Base-by-base conservation (phyloP, 2,329 filamentous ascomycete genomes). In the Sporothrix schenckii region DNA sequence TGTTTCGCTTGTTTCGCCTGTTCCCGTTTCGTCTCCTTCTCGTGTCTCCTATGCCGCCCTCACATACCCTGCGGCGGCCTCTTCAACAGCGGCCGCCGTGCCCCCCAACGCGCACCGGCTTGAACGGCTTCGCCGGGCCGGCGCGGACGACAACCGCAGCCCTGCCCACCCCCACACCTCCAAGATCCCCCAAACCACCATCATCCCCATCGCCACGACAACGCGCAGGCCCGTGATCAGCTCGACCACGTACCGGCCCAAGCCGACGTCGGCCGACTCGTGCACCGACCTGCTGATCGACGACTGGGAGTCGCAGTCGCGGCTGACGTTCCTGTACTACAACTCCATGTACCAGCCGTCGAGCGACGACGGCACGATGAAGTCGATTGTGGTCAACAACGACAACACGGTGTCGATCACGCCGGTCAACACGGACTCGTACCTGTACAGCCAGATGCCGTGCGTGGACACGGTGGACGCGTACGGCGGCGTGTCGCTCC, bases 301-400 rank as follows among this genome's bases (percentile, higher is more conserved):
- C 73, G 87, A 89, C 78, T 89, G 85, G 83, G 81, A 81, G 69
- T 89, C 87, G 10, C 87, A 89, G 76, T 89, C 87, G 6, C 85
- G 87, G 41, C 77, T 89, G 68, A 87, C 85, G 1, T 89, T 89
- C 77, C 78, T 89, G 19, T 85, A 81, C 75, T 89, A 89, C 80
- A 89, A 89, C 75, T 81, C 87, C 50, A 79, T 88, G 78, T 79
- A 84, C 2, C 79, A 84, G 72, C 81, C 87, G 4, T 84, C 84
- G 6, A 87, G 85, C 47, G 85, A 88, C 72, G 87, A 89, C 76
- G 83, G 78, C 2, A 84, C 84, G 7, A 87, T 88, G 84, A 80
- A 81, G 27, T 87, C 85, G 1, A 78, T 88, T 30, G 79, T 82
- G 16, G 85, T 88, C 52, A 81, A 81, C 72, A 83, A 86, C 75